Percentiles rank a stretch among this genome's conserved stretches.
These are phyloP conservation scores for Calocybe gangraenosa DNA, from an alignment of 768 basidiomycete genomes.

Conservation along the genomic window DNA sequence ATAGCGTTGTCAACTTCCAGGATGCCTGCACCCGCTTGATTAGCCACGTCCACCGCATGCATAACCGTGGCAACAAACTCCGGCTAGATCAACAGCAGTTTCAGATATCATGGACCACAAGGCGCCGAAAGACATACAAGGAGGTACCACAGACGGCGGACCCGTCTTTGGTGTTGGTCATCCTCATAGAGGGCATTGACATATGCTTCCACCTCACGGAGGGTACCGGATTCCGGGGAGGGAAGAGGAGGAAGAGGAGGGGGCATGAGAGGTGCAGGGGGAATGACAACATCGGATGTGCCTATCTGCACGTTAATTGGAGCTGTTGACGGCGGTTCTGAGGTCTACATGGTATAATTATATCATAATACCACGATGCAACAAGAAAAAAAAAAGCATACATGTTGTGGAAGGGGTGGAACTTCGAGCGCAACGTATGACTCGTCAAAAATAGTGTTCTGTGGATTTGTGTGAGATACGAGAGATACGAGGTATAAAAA, in stretches of 20 bases:
- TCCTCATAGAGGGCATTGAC: background rate
- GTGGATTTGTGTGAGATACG: background rate
- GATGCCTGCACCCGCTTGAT: too few species aligned
- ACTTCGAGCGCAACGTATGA: slow-evolving; percentile 15
- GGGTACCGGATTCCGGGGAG: background rate
- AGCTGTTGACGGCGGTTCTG: background rate
- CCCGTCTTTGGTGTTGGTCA: background rate
- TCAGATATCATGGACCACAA: background rate
- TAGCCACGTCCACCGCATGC: background rate
- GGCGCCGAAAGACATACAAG: background rate
- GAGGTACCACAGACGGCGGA: slow-evolving; percentile 1
- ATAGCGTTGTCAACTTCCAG: too few species aligned
- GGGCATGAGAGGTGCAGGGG: background rate
- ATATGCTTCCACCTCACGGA: background rate
- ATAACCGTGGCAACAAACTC: background rate
- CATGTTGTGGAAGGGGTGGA: slow-evolving; percentile 5
- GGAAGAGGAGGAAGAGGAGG: background rate
- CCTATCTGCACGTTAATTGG: background rate
- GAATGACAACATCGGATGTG: background rate
- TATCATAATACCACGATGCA: too few species aligned
- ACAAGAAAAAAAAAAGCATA: background rate
- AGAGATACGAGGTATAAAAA: background rate
- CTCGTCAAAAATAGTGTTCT: slow-evolving; percentile 26
- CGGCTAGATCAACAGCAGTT: background rate
- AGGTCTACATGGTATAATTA: too few species aligned